These are phyloP conservation scores for Serpula lacrymans DNA, from an alignment of 768 basidiomycete genomes.

Conservation along the genomic window DNA sequence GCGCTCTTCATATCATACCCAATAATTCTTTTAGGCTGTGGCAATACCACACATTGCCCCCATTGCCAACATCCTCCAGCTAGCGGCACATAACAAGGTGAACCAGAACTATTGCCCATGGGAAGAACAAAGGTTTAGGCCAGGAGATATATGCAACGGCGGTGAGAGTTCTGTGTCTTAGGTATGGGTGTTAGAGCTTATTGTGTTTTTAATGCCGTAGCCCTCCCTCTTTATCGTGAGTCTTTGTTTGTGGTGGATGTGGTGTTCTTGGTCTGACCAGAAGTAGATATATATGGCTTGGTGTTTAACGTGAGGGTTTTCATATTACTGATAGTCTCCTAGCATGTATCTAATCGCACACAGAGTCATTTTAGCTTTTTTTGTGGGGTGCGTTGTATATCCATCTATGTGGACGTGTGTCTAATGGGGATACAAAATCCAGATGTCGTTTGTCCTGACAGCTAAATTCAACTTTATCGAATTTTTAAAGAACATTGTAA, in stretches of 20 bases:
- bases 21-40: conserved; percentile 41
- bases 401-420: not conserved
- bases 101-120: conserved; percentile 41
- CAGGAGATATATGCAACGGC: conserved; percentile 59
- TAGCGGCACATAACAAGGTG: conserved; percentile 50
- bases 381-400: conserved; percentile 40
- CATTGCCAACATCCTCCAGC: conserved; percentile 61
- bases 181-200: not conserved
- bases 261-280: conserved; percentile 9
- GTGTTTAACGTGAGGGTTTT: conserved; percentile 47
- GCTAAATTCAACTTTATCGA: conserved; percentile 42
- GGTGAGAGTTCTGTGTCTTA: conserved; percentile 34
- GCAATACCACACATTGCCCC: conserved; percentile 57
- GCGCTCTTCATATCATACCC: not conserved
- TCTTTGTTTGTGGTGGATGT: conserved; percentile 4
- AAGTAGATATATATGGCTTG: conserved; percentile 63
- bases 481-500: conserved; percentile 44
- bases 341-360: conserved; percentile 20
- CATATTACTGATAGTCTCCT: not conserved
- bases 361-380: conserved; percentile 59
- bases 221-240: conserved; percentile 62
- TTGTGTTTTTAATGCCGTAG: conserved; percentile 25
- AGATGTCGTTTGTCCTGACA: conserved; percentile 51
- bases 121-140: conserved; percentile 50
- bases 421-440: conserved; percentile 7